Evolutionary conservation across 345 rosid species (phyloP).

Genomic region (Salix brachista): DNA sequence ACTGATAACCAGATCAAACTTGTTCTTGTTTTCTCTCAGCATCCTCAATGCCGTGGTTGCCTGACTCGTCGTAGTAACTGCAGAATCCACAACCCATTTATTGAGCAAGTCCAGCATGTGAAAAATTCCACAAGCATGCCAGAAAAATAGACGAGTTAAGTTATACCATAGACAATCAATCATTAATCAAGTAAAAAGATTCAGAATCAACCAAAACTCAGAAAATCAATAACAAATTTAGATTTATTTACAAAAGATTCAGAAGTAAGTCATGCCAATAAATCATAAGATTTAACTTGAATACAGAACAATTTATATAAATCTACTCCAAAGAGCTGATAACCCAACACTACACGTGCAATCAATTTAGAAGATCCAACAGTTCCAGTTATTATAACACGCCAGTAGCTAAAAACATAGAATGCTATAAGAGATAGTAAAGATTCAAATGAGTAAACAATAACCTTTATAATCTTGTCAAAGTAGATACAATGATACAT

Average conservation of each 20-base stretch:
- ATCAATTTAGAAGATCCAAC: conserved; percentile 12
- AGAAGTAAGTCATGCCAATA: neutral
- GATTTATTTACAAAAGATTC: neutral
- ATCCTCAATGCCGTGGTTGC: conserved; percentile 53
- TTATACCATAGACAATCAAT: conserved; percentile 9
- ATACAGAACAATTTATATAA: neutral
- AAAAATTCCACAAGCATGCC: conserved; percentile 6
- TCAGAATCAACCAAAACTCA: neutral
- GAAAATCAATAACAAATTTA: neutral
- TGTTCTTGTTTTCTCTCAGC: conserved; percentile 67
- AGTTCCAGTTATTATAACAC: neutral
- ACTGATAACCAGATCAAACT: conserved; percentile 69
- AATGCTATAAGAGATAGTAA: neutral
- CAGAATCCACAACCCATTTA: conserved; percentile 22
- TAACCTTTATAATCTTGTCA: conserved; percentile 13
- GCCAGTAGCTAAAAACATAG: conserved; percentile 1
- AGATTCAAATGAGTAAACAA: neutral
- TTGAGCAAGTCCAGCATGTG: conserved; percentile 2
- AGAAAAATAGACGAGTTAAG: conserved; percentile 3
- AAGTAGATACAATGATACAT: neutral
- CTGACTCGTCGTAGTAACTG: conserved; percentile 62
- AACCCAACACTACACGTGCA: neutral
- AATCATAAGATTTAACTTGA: neutral
- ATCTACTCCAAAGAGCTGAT: neutral
- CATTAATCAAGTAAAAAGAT: neutral